Conservation (phyloP, 75 land plant species). For the Cryptomeria japonica region DNA sequence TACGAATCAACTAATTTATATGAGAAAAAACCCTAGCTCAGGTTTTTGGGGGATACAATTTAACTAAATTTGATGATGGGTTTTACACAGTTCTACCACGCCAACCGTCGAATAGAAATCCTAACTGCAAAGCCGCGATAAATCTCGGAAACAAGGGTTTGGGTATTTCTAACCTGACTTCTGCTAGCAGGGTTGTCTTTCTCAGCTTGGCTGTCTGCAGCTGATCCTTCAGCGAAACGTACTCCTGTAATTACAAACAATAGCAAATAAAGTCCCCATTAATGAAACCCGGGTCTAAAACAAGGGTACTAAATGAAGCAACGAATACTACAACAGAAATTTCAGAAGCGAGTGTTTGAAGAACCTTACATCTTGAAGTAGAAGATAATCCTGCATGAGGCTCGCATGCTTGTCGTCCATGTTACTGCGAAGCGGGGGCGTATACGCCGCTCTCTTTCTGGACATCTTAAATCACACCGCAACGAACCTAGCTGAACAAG, state of each 20-base stretch:
- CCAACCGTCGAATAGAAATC: background rate
- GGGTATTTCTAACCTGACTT: constrained; percentile 12
- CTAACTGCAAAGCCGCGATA: background rate
- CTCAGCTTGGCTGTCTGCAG: background rate
- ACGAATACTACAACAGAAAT: background rate
- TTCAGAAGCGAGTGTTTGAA: background rate
- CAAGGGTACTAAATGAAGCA: background rate
- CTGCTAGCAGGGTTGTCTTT: background rate
- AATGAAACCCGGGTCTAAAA: background rate
- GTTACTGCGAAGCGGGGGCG: background rate
- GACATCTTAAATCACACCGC: background rate
- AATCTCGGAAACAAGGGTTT: background rate
- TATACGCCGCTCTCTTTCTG: background rate
- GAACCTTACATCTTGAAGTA: background rate
- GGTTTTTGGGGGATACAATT: background rate
- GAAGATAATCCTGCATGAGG: constrained; percentile 4
- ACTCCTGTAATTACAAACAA: background rate
- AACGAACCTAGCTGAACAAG: background rate
- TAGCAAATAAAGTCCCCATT: background rate
- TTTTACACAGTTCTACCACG: background rate
- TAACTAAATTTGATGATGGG: no score
- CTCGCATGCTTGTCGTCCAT: constrained; percentile 2
- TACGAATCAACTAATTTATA: background rate
- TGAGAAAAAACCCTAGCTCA: background rate
- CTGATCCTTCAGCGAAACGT: background rate